Conservation (phyloP, 2,329 filamentous ascomycete species). For the Ceratocystis colombiana region DNA sequence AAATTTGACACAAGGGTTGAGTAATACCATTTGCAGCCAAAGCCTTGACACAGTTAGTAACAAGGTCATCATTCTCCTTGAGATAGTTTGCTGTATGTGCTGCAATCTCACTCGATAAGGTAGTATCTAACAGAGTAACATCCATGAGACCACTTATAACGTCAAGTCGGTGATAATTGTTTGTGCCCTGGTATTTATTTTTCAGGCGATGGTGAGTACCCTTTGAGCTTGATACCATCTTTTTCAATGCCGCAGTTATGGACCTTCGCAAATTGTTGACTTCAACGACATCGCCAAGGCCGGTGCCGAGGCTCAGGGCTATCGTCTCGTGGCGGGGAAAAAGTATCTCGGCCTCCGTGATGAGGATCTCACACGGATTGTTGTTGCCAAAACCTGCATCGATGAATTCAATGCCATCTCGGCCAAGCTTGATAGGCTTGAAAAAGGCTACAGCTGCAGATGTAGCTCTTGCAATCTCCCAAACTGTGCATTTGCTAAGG, state of each 20-base stretch:
- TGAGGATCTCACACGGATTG: too few species aligned
- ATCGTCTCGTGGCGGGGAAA: too few species aligned
- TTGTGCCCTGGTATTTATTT: too few species aligned
- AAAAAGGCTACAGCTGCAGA: not conserved
- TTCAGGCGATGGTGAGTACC: too few species aligned
- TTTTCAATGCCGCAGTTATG: not conserved
- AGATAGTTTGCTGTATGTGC: constrained; percentile 28
- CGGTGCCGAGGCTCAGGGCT: too few species aligned
- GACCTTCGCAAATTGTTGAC: constrained; percentile 24
- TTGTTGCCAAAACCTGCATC: too few species aligned
- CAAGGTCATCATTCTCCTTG: constrained; percentile 7
- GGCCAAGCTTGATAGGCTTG: not conserved
- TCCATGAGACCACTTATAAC: constrained; percentile 28
- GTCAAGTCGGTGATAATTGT: too few species aligned
- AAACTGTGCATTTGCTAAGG: constrained; percentile 15
- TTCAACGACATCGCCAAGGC: constrained; percentile 4
- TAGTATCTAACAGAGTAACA: constrained; percentile 29
- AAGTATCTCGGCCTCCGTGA: too few species aligned
- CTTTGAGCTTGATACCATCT: too few species aligned
- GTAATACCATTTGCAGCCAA: not conserved
- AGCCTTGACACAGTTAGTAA: not conserved
- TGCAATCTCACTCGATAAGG: constrained; percentile 28
- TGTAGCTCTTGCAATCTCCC: not conserved
- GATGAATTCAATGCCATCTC: constrained; percentile 16
- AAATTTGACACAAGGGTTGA: too few species aligned